Conservation (phyloP, 345 rosid genomes). For the Barbarea vulgaris region DNA sequence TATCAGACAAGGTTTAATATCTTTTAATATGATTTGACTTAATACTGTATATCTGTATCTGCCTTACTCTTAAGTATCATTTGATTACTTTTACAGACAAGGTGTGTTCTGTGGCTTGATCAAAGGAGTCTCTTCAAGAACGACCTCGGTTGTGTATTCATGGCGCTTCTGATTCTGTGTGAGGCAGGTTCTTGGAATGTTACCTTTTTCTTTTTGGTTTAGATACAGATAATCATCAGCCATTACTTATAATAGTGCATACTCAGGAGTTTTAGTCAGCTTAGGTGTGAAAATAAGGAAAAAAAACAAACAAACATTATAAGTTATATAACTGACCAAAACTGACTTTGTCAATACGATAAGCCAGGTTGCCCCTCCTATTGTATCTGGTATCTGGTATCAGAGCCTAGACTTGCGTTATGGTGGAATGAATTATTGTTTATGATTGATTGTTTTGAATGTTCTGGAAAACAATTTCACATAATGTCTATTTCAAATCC, state of each 20-base stretch:
- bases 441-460: too few relatives aligned
- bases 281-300: constrained; percentile 2
- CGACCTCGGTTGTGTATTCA: not conserved
- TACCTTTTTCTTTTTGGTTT: not conserved
- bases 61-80: not conserved
- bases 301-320: not conserved
- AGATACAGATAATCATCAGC: not conserved
- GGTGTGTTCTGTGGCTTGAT: constrained; percentile 67
- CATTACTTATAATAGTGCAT: not conserved
- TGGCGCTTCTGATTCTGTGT: not conserved
- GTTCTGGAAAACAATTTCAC: too few relatives aligned
- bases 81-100: constrained; percentile 52
- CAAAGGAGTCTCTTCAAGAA: constrained; percentile 5
- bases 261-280: constrained; percentile 12
- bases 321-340: constrained; percentile 25
- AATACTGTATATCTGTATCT: not conserved
- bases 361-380: too few relatives aligned
- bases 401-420: too few relatives aligned
- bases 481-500: too few relatives aligned
- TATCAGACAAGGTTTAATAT: constrained; percentile 68
- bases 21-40: constrained; percentile 1
- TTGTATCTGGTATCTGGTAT: too few relatives aligned
- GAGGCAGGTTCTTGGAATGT: not conserved
- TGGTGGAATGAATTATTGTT: too few relatives aligned
- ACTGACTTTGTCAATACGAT: too few relatives aligned